Base-by-base conservation (phyloP, 2,329 filamentous ascomycete genomes). In the Pseudogymnoascus sp. region DNA sequence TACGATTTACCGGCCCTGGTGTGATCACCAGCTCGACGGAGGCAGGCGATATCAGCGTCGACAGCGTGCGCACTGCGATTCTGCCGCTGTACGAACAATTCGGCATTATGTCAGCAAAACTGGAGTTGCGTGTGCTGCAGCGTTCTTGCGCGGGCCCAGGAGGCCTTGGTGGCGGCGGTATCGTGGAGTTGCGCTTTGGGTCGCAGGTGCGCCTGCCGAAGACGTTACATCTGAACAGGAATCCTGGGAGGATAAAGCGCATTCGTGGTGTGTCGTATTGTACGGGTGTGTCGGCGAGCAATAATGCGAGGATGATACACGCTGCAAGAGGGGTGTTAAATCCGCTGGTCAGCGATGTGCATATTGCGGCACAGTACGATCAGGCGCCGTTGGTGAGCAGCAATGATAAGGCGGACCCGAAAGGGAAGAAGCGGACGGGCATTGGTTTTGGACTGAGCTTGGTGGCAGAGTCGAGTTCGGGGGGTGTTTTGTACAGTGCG, bases 271-370 rank as follows among this genome's bases (percentile, higher is more conserved):
- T 99, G 46, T 93, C 95, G 59, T 99, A 97, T 76, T 89, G 90
- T 63, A 92, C 91, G 0, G 95, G 96, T 56, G 93, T 97, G 0
- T 90, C 90, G 9, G 93, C 90, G 0, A 92, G 89, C 60, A 97
- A 97, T 75, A 99, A 97, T 74, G 90, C 89, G 66, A 84, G 95
- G 67, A 96, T 97, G 90, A 99, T 97, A 72, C 90, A 96, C 72
- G 85, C 89, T 2, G 92, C 93, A 9, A 83, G 93, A 69, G 91
- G 91, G 59, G 83, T 99, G 9, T 80, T 99, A 56, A 99, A 99
- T 74, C 82, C 87, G 3, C 82, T 99, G 63, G 88, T 90, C 3
- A 85, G 88, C 5, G 95, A 99, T 73, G 93, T 96, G 46, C 95
- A 97, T 74, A 87, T 99, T 67, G 96, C 91, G 2, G 87, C 87